phyloP scores from a whole-genome alignment of 768 basidiomycete genomes.

The Coprinopsis marcescibilis region DNA sequence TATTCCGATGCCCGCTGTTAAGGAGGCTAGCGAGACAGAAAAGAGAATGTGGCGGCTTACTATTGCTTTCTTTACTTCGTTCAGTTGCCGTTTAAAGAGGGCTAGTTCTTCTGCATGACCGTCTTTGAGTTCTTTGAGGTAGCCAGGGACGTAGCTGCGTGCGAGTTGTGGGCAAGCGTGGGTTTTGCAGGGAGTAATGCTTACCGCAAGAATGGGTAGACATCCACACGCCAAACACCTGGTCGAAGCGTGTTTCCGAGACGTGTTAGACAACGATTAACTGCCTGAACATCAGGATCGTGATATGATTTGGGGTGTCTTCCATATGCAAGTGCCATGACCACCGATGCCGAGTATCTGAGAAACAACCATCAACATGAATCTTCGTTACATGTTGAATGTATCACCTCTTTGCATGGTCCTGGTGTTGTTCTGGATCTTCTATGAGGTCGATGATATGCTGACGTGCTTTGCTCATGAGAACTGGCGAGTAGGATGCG shows the following conservation, averaged over 20 bases:
- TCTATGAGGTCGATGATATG: constrained; percentile 40
- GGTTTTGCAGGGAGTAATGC: constrained; percentile 4
- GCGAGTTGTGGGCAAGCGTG: neutral
- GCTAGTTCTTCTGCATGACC: constrained; percentile 52
- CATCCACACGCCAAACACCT: constrained; percentile 42
- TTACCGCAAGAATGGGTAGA: constrained; percentile 37
- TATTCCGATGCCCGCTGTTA: constrained; percentile 6
- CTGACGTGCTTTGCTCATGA: constrained; percentile 39
- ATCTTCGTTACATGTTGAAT: too few relatives aligned
- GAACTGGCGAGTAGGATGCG: constrained; percentile 41
- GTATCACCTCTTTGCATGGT: constrained; percentile 43
- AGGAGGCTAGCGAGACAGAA: neutral
- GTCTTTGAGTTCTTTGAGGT: constrained; percentile 47
- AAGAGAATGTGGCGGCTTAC: constrained; percentile 26
- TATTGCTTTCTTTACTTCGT: constrained; percentile 38
- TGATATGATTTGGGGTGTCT: constrained; percentile 34
- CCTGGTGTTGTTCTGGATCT: constrained; percentile 41
- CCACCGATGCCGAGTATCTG: constrained; percentile 46
- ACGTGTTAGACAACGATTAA: constrained; percentile 40
- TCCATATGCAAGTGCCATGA: constrained; percentile 47
- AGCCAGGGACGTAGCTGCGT: constrained; percentile 51
- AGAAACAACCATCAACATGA: neutral
- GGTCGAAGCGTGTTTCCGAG: constrained; percentile 40
- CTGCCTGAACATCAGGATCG: constrained; percentile 42
- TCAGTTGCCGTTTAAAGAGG: constrained; percentile 49